Evolutionary conservation across 805 yeast genomes (phyloP).

Genomic region (Candida oleophila): DNA sequence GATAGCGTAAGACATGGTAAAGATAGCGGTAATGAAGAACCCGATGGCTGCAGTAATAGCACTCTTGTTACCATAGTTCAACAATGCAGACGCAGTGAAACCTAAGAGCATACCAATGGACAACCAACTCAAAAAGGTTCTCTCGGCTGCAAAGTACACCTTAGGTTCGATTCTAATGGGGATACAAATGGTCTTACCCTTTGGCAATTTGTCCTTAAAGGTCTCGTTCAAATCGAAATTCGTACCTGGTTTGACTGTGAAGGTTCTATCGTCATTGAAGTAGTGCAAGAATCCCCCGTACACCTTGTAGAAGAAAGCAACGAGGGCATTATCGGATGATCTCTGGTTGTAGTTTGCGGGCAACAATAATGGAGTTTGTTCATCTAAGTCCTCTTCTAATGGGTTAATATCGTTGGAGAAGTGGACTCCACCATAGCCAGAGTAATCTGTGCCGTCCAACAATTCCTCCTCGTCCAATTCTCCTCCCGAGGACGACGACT

Average conservation of each 20-base stretch:
- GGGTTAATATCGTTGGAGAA: slow-evolving; percentile 47
- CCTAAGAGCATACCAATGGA: slow-evolving; percentile 86
- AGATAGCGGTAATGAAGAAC: slow-evolving; percentile 76
- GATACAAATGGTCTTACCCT: slow-evolving; percentile 84
- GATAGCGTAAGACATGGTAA: slow-evolving; percentile 71
- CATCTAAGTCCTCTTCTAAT: slow-evolving; percentile 51
- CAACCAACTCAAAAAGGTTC: slow-evolving; percentile 92
- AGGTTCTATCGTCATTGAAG: slow-evolving; percentile 46
- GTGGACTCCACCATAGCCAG: slow-evolving; percentile 35
- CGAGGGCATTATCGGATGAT: slow-evolving; percentile 28
- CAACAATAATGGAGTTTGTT: slow-evolving; percentile 40
- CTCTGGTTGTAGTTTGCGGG: slow-evolving; percentile 32
- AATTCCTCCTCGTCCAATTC: slow-evolving; percentile 71
- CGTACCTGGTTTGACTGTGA: slow-evolving; percentile 44
- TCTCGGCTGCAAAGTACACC: slow-evolving; percentile 97
- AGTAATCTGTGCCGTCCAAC: slow-evolving; percentile 34
- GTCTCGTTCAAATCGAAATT: slow-evolving; percentile 43
- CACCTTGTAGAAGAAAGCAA: slow-evolving; percentile 28
- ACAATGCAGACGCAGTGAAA: slow-evolving; percentile 82
- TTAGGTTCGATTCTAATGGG: slow-evolving; percentile 98
- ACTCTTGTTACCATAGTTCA: slow-evolving; percentile 76
- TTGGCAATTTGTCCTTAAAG: slow-evolving; percentile 66
- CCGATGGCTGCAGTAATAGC: slow-evolving; percentile 83
- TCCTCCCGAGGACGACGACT: slow-evolving; percentile 50
- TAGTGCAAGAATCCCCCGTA: slow-evolving; percentile 38